Evolutionary conservation across 179 eudicot genomes (phyloP), one percentile per base, ranked within the genome.

Genomic region (Dionaea muscipula): DNA sequence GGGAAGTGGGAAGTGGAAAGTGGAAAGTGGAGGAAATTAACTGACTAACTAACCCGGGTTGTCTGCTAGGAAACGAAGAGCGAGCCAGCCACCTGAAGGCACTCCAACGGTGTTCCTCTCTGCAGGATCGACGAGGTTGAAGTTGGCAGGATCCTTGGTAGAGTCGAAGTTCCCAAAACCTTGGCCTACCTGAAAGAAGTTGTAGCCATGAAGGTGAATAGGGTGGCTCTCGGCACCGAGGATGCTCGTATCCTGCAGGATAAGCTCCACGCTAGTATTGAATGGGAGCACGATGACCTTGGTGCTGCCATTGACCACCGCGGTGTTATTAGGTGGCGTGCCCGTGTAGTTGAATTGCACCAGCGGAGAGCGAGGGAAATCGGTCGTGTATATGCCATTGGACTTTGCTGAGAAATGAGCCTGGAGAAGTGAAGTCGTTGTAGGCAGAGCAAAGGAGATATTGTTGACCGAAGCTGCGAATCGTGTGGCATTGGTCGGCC

Each of bases 61-160:
- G 51, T 79, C 80, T 0, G 83, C 76, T 26, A 49, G 56, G 62
- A 82, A 82, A 1, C 90, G 74, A 45, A 83, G 50, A 3, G 85
- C 85, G 1, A 75, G 75, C 90, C 85, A 80, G 12, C 85, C 90
- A n/a, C 90, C 85, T 0, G 85, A 73, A 0, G 90, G 90, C 25
- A 83, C 85, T 7, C 72, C 79, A 18, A 77, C 47, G 0, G 90
- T 80, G 47, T 83, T 83, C 70, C 83, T 53, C 23, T 74, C 78
- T 3, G 71, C 81, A 1, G 90, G 90, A 46, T 83, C 85, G 14
- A 77, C 73, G 24, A 83, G 76, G 37, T 83, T 80, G 38, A 57
- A 80, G 1, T 57, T 78, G 0, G 68, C 53, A 26, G 83, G 83
- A 56, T 83, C 86, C 20, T 63, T 75, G 0, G 15, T 55, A 0